Evolutionary conservation across 2,329 filamentous ascomycete genomes (phyloP), one percentile per base, ranked within the genome.

Genomic region (Microdochium trichocladiopsis): DNA sequence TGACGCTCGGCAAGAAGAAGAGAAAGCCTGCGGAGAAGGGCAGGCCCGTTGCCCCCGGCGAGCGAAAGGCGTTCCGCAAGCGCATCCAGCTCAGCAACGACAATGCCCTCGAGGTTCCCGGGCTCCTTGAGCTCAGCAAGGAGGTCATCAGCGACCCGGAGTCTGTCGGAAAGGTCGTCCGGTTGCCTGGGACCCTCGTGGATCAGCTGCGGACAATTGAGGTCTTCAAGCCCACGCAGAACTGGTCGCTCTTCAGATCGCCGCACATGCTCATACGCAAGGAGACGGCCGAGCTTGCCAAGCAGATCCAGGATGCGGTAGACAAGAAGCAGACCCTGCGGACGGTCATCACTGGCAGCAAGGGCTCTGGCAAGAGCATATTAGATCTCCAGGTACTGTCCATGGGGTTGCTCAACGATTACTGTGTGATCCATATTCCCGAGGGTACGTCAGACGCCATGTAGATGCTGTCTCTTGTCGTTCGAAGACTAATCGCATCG

Each of bases 31-130:
- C 65, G 16, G 68, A 68, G 52, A 63, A 70, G 24, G 66, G 72
- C 52, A 81, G 79, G 69, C 77, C 83, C 16, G 87, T 88, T 21
- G 75, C 75, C 12, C 77, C 83, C 2, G 93, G 92, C 58, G 92
- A 96, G 76, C 84, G 92, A 59, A 95, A 91, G 72, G 88, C 89
- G 25, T 77, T 89, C 66, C 85, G 91, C 58, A 96, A 95, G 75
- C 84, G 89, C 60, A 89, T 99, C 63, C 84, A 95, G 54, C 83
- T 99, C 55, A 93, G 87, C 76, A 99, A 97, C 73, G 88, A 89
- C 69, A 97, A 96, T 72, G 94, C 94, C 49, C 74, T 96, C 36
- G 82, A 86, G 54, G 87, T 97, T 8, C 66, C 75, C 23, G 87
- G 83, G 11, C 75, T 95, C 59, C 71, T 77, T 54, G 78, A 86